Evolutionary conservation across 805 yeast genomes (phyloP).

Genomic region (Saccharomycopsis schoenii): DNA sequence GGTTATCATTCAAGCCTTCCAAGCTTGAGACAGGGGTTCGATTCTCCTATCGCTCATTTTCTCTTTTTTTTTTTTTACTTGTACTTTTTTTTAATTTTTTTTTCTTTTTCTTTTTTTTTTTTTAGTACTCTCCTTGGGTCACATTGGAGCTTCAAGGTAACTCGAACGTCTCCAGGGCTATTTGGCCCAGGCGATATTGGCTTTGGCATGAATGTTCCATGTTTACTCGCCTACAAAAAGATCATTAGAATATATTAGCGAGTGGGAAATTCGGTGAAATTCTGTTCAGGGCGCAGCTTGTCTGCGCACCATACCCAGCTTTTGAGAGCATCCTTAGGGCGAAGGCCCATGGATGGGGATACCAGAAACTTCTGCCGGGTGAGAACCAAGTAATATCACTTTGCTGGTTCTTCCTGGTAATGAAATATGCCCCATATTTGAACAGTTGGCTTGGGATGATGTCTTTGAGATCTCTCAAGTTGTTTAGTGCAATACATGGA

Average conservation of each 20-base stretch:
- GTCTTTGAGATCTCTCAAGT: background rate
- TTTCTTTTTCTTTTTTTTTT: too few relatives aligned
- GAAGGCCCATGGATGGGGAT: slow-evolving; percentile 9
- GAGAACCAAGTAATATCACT: background rate
- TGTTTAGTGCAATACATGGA: slow-evolving; percentile 14
- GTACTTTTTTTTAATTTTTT: too few relatives aligned
- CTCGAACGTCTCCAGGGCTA: background rate
- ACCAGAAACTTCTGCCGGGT: slow-evolving; percentile 5
- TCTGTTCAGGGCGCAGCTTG: background rate
- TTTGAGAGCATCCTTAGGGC: slow-evolving; percentile 10
- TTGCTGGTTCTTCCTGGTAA: background rate
- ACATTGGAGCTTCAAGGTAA: too few relatives aligned
- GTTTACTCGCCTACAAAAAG: slow-evolving; percentile 12
- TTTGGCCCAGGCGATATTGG: background rate
- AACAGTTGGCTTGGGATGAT: slow-evolving; percentile 4
- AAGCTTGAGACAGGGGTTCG: slow-evolving; percentile 19
- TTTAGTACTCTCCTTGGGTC: too few relatives aligned
- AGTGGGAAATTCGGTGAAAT: slow-evolving; percentile 16
- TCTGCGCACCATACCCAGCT: background rate
- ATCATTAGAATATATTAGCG: background rate
- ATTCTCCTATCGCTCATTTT: slow-evolving; percentile 17
- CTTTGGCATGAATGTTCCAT: slow-evolving; percentile 6
- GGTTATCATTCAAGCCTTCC: slow-evolving; percentile 19
- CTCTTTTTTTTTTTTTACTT: background rate
- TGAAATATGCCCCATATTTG: slow-evolving; percentile 4